Evolutionary conservation across 2,329 filamentous ascomycete species (phyloP).

Genomic region (Epichloe sylvatica): DNA sequence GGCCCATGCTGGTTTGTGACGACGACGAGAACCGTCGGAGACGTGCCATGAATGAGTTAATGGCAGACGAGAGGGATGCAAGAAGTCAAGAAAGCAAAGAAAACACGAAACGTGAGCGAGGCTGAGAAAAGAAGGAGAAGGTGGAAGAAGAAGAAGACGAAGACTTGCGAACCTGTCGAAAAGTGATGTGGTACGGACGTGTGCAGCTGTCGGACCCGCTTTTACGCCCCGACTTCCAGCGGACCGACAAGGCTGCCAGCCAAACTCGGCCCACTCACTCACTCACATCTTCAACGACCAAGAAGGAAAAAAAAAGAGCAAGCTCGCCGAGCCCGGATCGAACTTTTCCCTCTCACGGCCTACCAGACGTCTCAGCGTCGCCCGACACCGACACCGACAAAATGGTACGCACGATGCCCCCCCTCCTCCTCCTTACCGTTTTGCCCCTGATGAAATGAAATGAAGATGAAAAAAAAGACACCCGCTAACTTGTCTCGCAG

Average conservation of each 20-base stretch:
- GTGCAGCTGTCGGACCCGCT: background rate
- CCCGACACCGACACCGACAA: background rate
- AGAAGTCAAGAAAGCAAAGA: background rate
- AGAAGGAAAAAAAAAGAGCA: background rate
- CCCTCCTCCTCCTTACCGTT: background rate
- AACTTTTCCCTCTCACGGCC: background rate
- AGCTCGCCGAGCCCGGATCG: background rate
- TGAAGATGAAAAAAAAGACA: background rate
- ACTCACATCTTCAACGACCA: background rate
- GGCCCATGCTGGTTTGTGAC: background rate
- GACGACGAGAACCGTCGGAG: background rate
- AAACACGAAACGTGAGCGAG: background rate
- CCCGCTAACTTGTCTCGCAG: conserved; percentile 26
- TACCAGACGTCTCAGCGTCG: background rate
- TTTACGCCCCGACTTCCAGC: background rate
- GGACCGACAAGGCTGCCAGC: background rate
- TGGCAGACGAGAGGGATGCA: background rate
- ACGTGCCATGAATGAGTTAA: background rate
- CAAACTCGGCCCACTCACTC: background rate
- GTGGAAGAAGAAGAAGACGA: no score
- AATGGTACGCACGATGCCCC: conserved; percentile 1
- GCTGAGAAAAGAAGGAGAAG: background rate
- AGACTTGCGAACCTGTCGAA: no score
- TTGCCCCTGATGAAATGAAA: no score
- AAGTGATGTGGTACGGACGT: background rate